Conservation (phyloP, 2,329 filamentous ascomycete genomes). For the Pseudogymnoascus sp. region DNA sequence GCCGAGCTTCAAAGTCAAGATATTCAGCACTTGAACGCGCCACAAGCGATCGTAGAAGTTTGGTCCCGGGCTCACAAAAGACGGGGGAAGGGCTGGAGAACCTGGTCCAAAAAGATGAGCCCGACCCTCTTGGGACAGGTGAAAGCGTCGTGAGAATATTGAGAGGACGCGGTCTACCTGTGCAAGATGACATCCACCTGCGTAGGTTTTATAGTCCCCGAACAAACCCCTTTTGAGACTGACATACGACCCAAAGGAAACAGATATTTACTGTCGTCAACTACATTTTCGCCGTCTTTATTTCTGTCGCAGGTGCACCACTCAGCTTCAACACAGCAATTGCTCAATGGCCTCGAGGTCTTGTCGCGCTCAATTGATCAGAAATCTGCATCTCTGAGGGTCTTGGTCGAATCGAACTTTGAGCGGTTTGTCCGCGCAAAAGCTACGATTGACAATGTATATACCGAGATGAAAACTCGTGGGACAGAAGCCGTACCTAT, state of each 20-base stretch:
- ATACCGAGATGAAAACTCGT: constrained; percentile 88
- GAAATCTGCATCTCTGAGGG: constrained; percentile 93
- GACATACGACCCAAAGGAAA: constrained; percentile 51
- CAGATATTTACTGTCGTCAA: constrained; percentile 90
- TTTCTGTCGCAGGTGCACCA: constrained; percentile 92
- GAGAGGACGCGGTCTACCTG: constrained; percentile 65
- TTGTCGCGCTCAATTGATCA: constrained; percentile 91
- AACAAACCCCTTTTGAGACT: not conserved
- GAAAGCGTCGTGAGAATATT: constrained; percentile 81
- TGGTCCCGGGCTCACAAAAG: constrained; percentile 58
- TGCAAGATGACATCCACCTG: constrained; percentile 76
- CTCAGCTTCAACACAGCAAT: constrained; percentile 70
- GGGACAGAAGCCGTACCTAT: constrained; percentile 39
- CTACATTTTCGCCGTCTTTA: constrained; percentile 84
- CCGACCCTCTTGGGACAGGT: constrained; percentile 80
- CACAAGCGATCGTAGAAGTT: constrained; percentile 60
- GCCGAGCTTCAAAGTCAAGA: constrained; percentile 62
- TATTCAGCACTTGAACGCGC: constrained; percentile 79
- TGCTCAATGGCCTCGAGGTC: constrained; percentile 75
- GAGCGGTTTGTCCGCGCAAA: constrained; percentile 97
- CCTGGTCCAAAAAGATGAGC: constrained; percentile 82
- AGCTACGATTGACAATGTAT: constrained; percentile 96
- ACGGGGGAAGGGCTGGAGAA: constrained; percentile 64
- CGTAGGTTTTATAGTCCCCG: constrained; percentile 45
- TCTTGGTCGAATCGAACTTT: constrained; percentile 95